Evolutionary conservation across 2,329 filamentous ascomycete genomes (phyloP), one percentile per base, ranked within the genome.

Genomic region (Aspergillus sergii): DNA sequence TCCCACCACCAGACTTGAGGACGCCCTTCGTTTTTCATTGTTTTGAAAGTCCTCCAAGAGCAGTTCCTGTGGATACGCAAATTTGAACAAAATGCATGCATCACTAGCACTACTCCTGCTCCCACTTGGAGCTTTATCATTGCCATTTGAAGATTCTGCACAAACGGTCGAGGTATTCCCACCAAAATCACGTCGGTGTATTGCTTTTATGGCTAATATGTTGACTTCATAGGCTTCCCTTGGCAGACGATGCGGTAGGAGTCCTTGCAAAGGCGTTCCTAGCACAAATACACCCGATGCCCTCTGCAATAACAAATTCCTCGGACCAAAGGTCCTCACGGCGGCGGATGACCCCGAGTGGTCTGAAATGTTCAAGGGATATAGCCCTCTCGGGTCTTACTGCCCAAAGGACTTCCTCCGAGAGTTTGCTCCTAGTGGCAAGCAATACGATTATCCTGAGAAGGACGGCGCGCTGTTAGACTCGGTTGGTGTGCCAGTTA

Each of bases 381-480:
- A 55, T 19, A 19, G 8, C 5, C 51, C n/a, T 16, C 51, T 55
- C 21, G 51, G 32, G 4, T 28, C 11, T 4, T 21, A 36, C 51
- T 55, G 51, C 11, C 51, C 51, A 1, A 41, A 23, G 21, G n/a
- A 7, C n/a, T 55, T 55, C 34, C 30, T 55, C 3, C 14, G 9
- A 3, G 11, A 39, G 5, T 55, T n/a, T 32, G 34, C 14, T 3
- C 48, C 51, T 9, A 5, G 12, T 10, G 51, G 51, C 4, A 23
- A 36, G 16, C n/a, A 14, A 51, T 78, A 74, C 51, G 68, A 68
- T 12, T 84, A 82, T 62, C 84, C 83, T 0, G 71, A 73, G 0
- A 62, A 75, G 5, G 72, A 79, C 48, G 83, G 83, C 5, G 85
- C 83, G 60, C 69, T 77, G 23, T 61, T 80, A 4, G 73, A 79